Percentiles rank a stretch among this genome's conserved stretches.
These are phyloP conservation scores for Neoarthrinium moseri DNA, from an alignment of 2,329 filamentous ascomycete genomes.

Conservation along the genomic window DNA sequence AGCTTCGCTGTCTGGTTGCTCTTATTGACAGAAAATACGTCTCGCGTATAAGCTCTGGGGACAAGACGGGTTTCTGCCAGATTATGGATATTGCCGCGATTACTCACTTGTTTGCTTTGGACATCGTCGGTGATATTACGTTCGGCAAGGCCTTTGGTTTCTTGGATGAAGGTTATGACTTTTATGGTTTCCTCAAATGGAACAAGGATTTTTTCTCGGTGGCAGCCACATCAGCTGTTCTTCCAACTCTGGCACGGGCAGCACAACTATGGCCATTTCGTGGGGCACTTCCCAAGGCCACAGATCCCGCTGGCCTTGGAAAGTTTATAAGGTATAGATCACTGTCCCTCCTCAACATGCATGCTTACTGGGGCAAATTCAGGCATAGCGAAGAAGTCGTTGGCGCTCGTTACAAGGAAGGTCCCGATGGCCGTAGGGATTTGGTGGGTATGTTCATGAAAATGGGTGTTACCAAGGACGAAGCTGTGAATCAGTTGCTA, in stretches of 20 bases:
- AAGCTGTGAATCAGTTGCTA: slow-evolving; percentile 1
- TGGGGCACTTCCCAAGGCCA: neutral
- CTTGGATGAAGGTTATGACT: neutral
- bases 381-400: neutral
- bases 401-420: neutral
- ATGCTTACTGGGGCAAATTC: neutral
- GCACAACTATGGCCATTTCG: neutral
- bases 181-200: neutral
- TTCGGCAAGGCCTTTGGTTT: neutral
- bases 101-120: neutral
- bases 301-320: neutral
- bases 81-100: neutral
- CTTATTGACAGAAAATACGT: neutral
- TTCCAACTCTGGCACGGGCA: neutral
- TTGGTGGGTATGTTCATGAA: slow-evolving; percentile 3
- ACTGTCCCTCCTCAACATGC: no score
- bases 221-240: neutral
- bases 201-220: slow-evolving; percentile 1
- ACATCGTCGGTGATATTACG: neutral
- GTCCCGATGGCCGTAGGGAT: neutral
- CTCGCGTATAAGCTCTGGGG: neutral
- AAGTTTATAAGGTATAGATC: neutral
- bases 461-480: neutral
- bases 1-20: neutral
- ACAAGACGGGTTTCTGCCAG: neutral